A percentile compares a stretch with the other conserved stretches of the same genome.
Conservation (phyloP, 306 rosid genomes). For the Cucurbita pepo region DNA sequence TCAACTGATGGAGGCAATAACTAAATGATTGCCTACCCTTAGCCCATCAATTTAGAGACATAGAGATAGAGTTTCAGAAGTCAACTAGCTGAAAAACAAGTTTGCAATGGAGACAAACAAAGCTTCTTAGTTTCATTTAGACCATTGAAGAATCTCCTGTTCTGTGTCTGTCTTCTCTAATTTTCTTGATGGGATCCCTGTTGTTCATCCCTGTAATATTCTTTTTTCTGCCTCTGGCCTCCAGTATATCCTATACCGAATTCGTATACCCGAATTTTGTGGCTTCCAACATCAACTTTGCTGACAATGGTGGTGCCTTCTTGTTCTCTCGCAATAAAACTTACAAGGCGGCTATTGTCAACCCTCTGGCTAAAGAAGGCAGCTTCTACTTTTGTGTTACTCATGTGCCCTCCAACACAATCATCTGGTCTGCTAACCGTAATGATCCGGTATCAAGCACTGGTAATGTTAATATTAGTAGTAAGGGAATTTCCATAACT, state of each 20-base stretch:
- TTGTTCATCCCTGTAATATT: slow-evolving; percentile 15
- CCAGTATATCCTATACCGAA: slow-evolving; percentile 24
- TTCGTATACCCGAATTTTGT: slow-evolving; percentile 38
- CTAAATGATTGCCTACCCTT: slow-evolving; percentile 17
- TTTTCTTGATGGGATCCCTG: slow-evolving; percentile 41
- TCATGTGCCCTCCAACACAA: slow-evolving; percentile 44
- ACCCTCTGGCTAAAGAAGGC: slow-evolving; percentile 27
- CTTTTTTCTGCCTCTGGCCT: slow-evolving; percentile 19
- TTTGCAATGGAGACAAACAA: slow-evolving; percentile 18
- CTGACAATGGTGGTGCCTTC: slow-evolving; percentile 44
- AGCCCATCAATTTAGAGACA: slow-evolving; percentile 22
- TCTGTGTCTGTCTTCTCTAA: slow-evolving; percentile 9
- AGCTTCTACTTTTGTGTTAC: slow-evolving; percentile 57
- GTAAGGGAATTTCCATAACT: slow-evolving; percentile 28
- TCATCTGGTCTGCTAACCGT: slow-evolving; percentile 77
- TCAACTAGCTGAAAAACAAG: slow-evolving; percentile 31
- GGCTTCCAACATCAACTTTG: slow-evolving; percentile 34
- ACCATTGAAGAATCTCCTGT: not conserved
- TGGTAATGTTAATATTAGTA: slow-evolving; percentile 34
- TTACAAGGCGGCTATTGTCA: slow-evolving; percentile 46
- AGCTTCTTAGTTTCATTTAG: slow-evolving; percentile 7
- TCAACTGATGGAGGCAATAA: slow-evolving; percentile 14
- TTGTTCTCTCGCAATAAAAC: slow-evolving; percentile 42
- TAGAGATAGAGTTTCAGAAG: slow-evolving; percentile 12
- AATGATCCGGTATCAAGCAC: slow-evolving; percentile 40